A percentile compares a stretch with the other conserved stretches of the same genome.
phyloP scores from a whole-genome alignment of 495 filamentous ascomycete species.

The Endocarpon pusillum region DNA sequence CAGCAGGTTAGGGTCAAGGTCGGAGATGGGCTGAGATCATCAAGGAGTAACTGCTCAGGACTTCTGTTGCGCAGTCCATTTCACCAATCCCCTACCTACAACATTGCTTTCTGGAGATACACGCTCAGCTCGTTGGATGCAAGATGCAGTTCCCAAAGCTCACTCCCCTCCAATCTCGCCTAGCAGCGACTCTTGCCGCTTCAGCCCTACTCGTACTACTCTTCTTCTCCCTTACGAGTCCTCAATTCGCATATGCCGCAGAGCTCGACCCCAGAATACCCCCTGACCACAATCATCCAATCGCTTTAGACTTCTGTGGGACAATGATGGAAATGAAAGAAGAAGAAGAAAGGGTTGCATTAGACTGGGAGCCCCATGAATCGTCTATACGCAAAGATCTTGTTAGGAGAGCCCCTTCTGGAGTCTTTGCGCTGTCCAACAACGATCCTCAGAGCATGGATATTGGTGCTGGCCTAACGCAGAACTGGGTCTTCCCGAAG shows the following conservation, averaged over 20 bases:
- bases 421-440: constrained; percentile 35
- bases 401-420: constrained; percentile 34
- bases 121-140: too few relatives aligned
- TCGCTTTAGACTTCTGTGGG: constrained; percentile 15
- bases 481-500: constrained; percentile 38
- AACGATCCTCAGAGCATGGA: constrained; percentile 40
- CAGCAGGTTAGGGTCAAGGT: too few relatives aligned
- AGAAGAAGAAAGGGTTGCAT: constrained; percentile 21
- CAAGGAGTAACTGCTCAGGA: too few relatives aligned
- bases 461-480: constrained; percentile 37
- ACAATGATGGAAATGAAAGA: constrained; percentile 14
- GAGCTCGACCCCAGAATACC: constrained; percentile 28
- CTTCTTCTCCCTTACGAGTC: constrained; percentile 35
- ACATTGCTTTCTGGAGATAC: too few relatives aligned
- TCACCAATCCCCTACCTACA: too few relatives aligned
- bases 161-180: constrained; percentile 48
- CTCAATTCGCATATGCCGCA: constrained; percentile 40
- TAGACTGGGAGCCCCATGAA: constrained; percentile 36
- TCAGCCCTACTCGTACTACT: constrained; percentile 36
- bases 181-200: constrained; percentile 45
- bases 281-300: constrained; percentile 29
- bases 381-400: constrained; percentile 42
- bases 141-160: constrained; percentile 40
- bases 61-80: too few relatives aligned
- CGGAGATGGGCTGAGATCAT: too few relatives aligned